Percentiles rank a stretch among this genome's conserved stretches.
Conservation (phyloP, 164 flowering plant species). For the Paratinospora sagittata region DNA sequence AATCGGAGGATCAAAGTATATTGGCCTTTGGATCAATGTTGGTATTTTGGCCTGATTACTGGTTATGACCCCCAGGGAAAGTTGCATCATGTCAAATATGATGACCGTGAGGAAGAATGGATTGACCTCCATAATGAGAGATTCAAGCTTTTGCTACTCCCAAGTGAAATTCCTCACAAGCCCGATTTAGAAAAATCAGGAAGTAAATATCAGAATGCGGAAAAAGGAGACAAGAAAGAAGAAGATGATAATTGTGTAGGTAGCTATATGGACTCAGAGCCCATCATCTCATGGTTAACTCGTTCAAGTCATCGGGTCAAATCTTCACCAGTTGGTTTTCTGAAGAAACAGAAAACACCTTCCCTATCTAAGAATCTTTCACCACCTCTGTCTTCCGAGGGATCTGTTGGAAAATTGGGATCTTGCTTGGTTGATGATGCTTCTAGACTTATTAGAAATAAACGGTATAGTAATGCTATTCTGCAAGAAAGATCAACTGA, state of each 20-base stretch:
- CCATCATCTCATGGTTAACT: constrained; percentile 85
- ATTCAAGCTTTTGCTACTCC: constrained; percentile 75
- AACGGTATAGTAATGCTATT: constrained; percentile 13
- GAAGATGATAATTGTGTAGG: constrained; percentile 35
- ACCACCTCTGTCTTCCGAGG: constrained; percentile 20
- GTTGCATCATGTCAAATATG: constrained; percentile 89
- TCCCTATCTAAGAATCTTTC: constrained; percentile 6
- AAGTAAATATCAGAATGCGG: constrained; percentile 23
- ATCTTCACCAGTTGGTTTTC: constrained; percentile 35
- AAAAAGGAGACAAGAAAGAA: constrained; percentile 14
- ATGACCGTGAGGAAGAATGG: constrained; percentile 98
- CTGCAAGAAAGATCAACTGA: constrained; percentile 18
- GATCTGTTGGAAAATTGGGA: constrained; percentile 16
- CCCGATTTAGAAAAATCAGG: constrained; percentile 23
- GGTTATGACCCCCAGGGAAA: constrained; percentile 56
- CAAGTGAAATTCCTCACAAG: constrained; percentile 68
- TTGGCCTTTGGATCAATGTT: constrained; percentile 94
- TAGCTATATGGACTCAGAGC: constrained; percentile 68
- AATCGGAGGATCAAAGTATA: constrained; percentile 74
- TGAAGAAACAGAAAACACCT: constrained; percentile 40
- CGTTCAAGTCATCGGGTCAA: constrained; percentile 49
- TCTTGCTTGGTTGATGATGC: constrained; percentile 18
- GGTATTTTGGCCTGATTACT: constrained; percentile 83
- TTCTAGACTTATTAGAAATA: constrained; percentile 15
- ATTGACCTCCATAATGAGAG: constrained; percentile 69